Evolutionary conservation across 805 yeast genomes (phyloP).

Genomic region (Ogataea degrootiae): DNA sequence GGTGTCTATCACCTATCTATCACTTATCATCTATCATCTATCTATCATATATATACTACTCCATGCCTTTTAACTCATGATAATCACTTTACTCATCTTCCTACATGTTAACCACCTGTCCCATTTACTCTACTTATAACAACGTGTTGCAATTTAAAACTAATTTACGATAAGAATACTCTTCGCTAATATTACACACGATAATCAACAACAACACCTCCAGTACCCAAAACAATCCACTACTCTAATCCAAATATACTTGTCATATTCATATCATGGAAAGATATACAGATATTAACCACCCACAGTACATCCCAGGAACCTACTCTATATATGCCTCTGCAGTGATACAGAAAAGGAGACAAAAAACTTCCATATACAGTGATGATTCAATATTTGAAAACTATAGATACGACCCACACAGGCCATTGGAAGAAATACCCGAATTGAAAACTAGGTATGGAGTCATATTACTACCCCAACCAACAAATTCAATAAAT

Average conservation of each 20-base stretch:
- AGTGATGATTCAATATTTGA: not conserved
- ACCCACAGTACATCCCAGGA: constrained; percentile 48
- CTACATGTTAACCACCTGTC: no score
- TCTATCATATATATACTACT: no score
- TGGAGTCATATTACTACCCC: constrained; percentile 40
- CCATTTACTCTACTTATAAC: no score
- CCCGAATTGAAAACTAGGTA: constrained; percentile 27
- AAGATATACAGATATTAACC: constrained; percentile 30
- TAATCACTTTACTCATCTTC: no score
- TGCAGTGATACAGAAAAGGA: constrained; percentile 15
- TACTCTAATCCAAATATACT: not conserved
- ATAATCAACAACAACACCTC: no score
- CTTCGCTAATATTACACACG: no score
- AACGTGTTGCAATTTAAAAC: no score
- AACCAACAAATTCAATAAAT: constrained; percentile 45
- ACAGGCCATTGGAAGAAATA: constrained; percentile 14
- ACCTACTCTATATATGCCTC: constrained; percentile 50
- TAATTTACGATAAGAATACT: no score
- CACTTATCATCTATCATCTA: no score
- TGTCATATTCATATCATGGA: constrained; percentile 25
- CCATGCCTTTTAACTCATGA: no score
- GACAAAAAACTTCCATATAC: not conserved
- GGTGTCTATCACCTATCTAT: no score
- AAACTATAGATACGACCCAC: constrained; percentile 14
- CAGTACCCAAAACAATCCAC: not conserved